Conservation (phyloP, 2,329 filamentous ascomycete species). For the Macrophomina phaseolina region DNA sequence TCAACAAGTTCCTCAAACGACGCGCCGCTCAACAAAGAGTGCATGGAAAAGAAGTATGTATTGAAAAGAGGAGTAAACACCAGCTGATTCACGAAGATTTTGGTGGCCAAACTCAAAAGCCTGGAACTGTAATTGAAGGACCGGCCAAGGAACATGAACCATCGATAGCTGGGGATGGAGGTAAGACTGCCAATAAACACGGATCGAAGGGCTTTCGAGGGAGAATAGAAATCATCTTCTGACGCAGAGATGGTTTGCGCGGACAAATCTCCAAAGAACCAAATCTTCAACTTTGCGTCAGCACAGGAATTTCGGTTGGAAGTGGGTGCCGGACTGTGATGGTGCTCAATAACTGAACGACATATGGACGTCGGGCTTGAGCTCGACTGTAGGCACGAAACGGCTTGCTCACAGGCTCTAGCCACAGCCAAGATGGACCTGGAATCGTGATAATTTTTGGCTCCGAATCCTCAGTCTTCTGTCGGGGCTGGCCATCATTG, state of each 20-base stretch:
- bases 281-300: slow-evolving; percentile 58
- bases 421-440: slow-evolving; percentile 53
- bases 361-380: slow-evolving; percentile 74
- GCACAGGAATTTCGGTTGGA: neutral
- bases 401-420: slow-evolving; percentile 52
- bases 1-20: slow-evolving; percentile 68
- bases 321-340: slow-evolving; percentile 53
- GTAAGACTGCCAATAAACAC: slow-evolving; percentile 74
- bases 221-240: slow-evolving; percentile 62
- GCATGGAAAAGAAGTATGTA: slow-evolving; percentile 60
- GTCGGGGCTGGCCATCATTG: neutral
- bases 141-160: slow-evolving; percentile 80
- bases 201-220: slow-evolving; percentile 70
- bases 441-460: slow-evolving; percentile 40
- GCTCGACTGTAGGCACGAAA: slow-evolving; percentile 68
- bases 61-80: slow-evolving; percentile 74
- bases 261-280: slow-evolving; percentile 76
- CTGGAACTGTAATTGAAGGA: slow-evolving; percentile 85
- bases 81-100: slow-evolving; percentile 80
- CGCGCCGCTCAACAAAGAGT: slow-evolving; percentile 62
- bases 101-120: slow-evolving; percentile 71
- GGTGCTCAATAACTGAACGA: slow-evolving; percentile 78
- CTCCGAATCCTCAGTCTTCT: neutral
- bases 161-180: slow-evolving; percentile 80
- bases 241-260: slow-evolving; percentile 68